phyloP scores from a whole-genome alignment of 495 filamentous ascomycete genomes.

The Pyronema omphalodes region DNA sequence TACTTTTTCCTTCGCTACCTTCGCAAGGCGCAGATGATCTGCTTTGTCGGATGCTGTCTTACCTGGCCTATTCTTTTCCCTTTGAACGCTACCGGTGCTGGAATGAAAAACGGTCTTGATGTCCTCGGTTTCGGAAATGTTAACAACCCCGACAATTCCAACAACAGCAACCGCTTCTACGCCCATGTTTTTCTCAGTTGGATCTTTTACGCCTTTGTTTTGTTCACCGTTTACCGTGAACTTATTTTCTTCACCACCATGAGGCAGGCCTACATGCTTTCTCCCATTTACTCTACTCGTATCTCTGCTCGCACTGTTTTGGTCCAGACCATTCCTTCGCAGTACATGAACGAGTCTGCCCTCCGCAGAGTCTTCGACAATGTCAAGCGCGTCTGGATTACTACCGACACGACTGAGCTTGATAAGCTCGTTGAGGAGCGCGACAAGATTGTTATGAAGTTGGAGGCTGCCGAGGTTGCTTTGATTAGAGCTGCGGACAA shows the following conservation, averaged over 20 bases:
- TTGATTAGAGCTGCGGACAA: slow-evolving; percentile 69
- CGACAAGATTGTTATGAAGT: slow-evolving; percentile 61
- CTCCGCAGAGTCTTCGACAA: slow-evolving; percentile 60
- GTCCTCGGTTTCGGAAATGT: slow-evolving; percentile 65
- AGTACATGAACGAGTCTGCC: slow-evolving; percentile 53
- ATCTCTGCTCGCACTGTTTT: slow-evolving; percentile 89
- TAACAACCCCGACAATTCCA: slow-evolving; percentile 23
- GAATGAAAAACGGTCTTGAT: slow-evolving; percentile 46
- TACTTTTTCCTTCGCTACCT: slow-evolving; percentile 79
- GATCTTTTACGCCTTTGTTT: slow-evolving; percentile 69
- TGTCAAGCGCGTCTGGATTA: slow-evolving; percentile 76
- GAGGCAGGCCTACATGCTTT: slow-evolving; percentile 83
- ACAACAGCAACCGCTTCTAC: slow-evolving; percentile 43
- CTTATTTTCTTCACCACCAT: slow-evolving; percentile 88
- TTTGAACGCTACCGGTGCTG: slow-evolving; percentile 67
- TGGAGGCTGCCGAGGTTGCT: slow-evolving; percentile 79
- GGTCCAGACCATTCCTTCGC: slow-evolving; percentile 64
- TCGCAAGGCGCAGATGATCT: slow-evolving; percentile 49
- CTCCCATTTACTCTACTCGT: slow-evolving; percentile 69
- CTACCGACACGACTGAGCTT: slow-evolving; percentile 58
- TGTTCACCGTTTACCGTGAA: slow-evolving; percentile 79
- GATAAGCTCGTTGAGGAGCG: slow-evolving; percentile 72
- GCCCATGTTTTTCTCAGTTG: slow-evolving; percentile 57
- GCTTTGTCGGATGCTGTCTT: slow-evolving; percentile 61
- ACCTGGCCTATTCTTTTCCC: slow-evolving; percentile 79